Evolutionary conservation across 2,329 filamentous ascomycete genomes (phyloP), one percentile per base, ranked within the genome.

Genomic region (Fonsecaea multimorphosa): DNA sequence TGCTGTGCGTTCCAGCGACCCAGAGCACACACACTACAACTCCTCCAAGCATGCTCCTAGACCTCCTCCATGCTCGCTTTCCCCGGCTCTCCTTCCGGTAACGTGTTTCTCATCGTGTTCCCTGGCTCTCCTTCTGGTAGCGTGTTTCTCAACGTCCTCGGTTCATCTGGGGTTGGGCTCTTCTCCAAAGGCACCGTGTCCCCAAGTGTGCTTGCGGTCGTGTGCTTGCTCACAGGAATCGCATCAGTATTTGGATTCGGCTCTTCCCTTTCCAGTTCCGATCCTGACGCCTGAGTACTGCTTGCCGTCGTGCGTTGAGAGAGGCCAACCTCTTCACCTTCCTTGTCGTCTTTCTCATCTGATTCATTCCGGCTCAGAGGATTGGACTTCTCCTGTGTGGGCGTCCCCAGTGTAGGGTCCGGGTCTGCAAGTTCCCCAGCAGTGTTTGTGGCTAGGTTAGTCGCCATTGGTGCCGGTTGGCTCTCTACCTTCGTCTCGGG

Each of bases 371-470:
- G 31, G 36, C 58, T 60, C 19, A 68, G 51, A 6, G 68, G 70
- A 59, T 70, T 65, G 5, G 67, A 74, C 40, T 74, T 76, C 49
- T 76, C 74, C 58, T 75, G 72, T 57, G 73, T 72, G 16, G 73
- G 71, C 40, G 72, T 74, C 16, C 75, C 74, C 31, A 80, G 80
- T 4, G 76, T 73, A 5, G 78, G 75, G 62, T 79, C 78, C 6
- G 78, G 75, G 61, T 78, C 78, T 24, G 72, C 72, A 6, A 74
- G 62, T 58, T 79, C 77, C 27, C 74, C 76, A 14, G 74, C 74
- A 4, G 70, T 72, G 55, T 79, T 77, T 69, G 75, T 76, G 19
- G 76, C 73, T 12, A 78, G 49, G 6, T 70, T 69, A 14, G 76
- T 73, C 6, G 76, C 72, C 7, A 71, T 34, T 55, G 62, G 52